Evolutionary conservation across 2,329 filamentous ascomycete species (phyloP), one percentile per base, ranked within the genome.

Genomic region (Cordyceps cateniannulata): DNA sequence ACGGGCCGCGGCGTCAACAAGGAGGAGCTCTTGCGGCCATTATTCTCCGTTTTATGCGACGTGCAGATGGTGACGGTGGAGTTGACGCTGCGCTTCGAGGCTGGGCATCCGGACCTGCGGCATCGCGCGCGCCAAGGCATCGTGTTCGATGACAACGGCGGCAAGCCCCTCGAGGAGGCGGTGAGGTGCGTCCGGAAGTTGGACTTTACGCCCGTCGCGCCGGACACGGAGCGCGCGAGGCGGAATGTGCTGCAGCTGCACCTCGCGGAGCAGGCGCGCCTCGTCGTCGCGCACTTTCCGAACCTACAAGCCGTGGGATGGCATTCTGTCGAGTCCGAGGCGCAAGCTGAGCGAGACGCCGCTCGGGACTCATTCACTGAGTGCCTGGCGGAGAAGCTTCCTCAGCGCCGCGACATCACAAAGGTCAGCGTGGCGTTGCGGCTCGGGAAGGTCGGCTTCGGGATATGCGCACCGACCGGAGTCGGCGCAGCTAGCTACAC

Each of bases 171-270:
- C n/a, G 49, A 20, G 18, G 32, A 3, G 3, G 29, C 14, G 12
- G 6, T 38, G 32, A 7, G 32, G 2, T 53, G 55, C 25, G 47
- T 50, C 38, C 25, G 27, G 38, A 52, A 9, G 16, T 27, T 59
- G 6, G 40, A 52, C n/a, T 59, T 59, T n/a, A 52, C 57, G 24
- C 47, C 24, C 5, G 12, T n/a, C 35, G n/a, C 18, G 45, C 35
- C 47, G 6, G n/a, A 14, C 7, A 40, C 29, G 3, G 54, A 57
- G 42, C 29, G 24, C 24, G 24, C 12, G 16, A 18, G 47, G 35
- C 55, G 47, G 22, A 18, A 59, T 10, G 22, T 59, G 22, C 45
- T 59, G 32, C 55, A 51, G 16, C 38, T 59, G 27, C 48, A 59
- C 16, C 49, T 59, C 24, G 18, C 29, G 35, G 48, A 51, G 16